These are phyloP conservation scores for Wallacemonas sp. DNA, from an alignment of 208 protist species.

Conservation along the genomic window DNA sequence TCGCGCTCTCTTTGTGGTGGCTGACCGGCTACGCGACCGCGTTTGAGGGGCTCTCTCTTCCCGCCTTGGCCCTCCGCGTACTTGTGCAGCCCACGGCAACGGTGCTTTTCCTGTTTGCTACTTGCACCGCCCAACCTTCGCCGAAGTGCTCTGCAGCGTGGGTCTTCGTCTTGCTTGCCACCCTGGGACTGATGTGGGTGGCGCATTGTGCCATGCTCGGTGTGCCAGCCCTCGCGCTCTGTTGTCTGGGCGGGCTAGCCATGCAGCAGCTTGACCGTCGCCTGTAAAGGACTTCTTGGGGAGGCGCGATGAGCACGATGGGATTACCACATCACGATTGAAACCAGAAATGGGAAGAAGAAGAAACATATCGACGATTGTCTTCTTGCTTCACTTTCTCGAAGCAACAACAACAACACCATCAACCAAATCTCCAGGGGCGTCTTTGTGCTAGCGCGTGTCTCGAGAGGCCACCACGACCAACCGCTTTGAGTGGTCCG, in stretches of 20 bases:
- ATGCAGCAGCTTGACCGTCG: not conserved
- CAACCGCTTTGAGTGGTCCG: no score
- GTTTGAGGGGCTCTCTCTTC: not conserved
- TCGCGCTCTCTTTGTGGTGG: not conserved
- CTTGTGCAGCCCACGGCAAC: not conserved
- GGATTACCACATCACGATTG: no score
- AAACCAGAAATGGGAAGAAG: no score
- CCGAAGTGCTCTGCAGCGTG: not conserved
- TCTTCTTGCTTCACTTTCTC: no score
- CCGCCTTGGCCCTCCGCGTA: not conserved
- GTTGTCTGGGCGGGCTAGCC: not conserved
- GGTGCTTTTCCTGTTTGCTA: not conserved
- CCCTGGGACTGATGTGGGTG: not conserved
- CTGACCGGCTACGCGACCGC: not conserved
- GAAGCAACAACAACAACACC: no score
- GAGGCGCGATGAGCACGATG: no score
- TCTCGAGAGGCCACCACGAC: no score
- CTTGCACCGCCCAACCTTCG: not conserved
- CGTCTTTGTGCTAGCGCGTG: no score
- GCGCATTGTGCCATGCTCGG: not conserved
- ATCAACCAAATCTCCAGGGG: no score
- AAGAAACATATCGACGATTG: no score
- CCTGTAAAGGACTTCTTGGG: no score
- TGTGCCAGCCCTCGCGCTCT: not conserved
- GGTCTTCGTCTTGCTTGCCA: not conserved